Evolutionary conservation across 73 alveolate species (phyloP).

Genomic region (Symbiodinium natans): DNA sequence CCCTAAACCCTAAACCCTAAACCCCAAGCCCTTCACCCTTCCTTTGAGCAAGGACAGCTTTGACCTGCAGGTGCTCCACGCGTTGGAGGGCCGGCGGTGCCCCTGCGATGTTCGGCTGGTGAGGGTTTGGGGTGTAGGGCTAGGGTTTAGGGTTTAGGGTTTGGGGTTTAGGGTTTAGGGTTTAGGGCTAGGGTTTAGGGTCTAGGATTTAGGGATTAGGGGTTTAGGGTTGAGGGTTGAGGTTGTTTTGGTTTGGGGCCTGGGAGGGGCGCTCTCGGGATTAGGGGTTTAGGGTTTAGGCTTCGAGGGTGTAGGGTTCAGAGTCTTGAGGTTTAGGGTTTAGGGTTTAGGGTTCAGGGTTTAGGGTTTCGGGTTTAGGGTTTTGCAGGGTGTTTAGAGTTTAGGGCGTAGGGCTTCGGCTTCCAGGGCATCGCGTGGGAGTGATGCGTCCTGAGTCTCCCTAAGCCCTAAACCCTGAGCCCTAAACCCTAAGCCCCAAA

Average conservation of each 20-base stretch:
- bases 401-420: not conserved
- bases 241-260: too few relatives aligned
- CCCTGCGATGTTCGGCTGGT: not conserved
- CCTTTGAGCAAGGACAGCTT: constrained; percentile 41
- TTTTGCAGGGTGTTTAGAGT: too few relatives aligned
- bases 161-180: too few relatives aligned
- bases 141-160: not conserved
- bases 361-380: not conserved
- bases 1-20: not conserved
- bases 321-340: not conserved
- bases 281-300: not conserved
- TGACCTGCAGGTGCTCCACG: constrained; percentile 40
- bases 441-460: too few relatives aligned
- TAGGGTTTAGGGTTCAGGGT: not conserved
- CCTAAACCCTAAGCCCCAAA: too few relatives aligned
- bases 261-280: too few relatives aligned
- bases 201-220: too few relatives aligned
- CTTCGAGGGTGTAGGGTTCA: too few relatives aligned
- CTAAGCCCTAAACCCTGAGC: too few relatives aligned
- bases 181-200: not conserved
- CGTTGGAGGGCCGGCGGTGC: constrained; percentile 33
- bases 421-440: too few relatives aligned
- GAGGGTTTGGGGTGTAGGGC: not conserved
- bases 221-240: not conserved
- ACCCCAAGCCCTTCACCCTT: not conserved